Conservation (phyloP, 768 basidiomycete genomes). For the Naganishia antarctica region DNA sequence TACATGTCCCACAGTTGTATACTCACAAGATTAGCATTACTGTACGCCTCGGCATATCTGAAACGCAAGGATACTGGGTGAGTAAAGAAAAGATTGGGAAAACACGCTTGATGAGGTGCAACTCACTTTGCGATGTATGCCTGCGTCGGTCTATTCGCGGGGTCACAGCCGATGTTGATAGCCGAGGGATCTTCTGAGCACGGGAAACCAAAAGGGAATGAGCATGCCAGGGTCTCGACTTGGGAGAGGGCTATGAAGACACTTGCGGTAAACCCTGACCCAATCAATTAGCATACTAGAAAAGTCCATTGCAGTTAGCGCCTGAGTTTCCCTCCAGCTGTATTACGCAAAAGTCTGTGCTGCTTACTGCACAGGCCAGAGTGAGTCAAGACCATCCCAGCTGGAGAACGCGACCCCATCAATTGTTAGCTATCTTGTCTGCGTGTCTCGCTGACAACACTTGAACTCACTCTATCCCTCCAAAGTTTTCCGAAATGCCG, state of each 20-base stretch:
- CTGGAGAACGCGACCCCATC: background rate
- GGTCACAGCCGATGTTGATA: conserved; percentile 77
- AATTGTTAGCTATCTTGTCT: no score
- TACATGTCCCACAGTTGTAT: no score
- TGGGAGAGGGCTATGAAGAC: background rate
- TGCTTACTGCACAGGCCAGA: conserved; percentile 28
- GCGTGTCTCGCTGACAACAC: background rate
- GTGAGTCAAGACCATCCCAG: conserved; percentile 25
- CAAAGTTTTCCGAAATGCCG: conserved; percentile 79
- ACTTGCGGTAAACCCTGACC: conserved; percentile 55
- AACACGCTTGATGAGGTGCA: no score
- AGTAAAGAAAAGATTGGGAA: no score
- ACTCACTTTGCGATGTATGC: conserved; percentile 55
- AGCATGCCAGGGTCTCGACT: background rate
- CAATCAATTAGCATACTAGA: conserved; percentile 80
- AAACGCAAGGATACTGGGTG: background rate
- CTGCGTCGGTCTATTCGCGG: conserved; percentile 68
- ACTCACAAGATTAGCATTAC: conserved; percentile 45
- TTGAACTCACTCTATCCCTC: conserved; percentile 56
- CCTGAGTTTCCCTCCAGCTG: background rate
- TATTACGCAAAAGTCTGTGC: no score
- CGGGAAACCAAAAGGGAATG: background rate
- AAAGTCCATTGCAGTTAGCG: no score
- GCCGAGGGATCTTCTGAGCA: conserved; percentile 38
- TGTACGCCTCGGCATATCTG: conserved; percentile 52